phyloP scores from a whole-genome alignment of 371 early-diverging fungal species.

The Rhizopus stolonifer region DNA sequence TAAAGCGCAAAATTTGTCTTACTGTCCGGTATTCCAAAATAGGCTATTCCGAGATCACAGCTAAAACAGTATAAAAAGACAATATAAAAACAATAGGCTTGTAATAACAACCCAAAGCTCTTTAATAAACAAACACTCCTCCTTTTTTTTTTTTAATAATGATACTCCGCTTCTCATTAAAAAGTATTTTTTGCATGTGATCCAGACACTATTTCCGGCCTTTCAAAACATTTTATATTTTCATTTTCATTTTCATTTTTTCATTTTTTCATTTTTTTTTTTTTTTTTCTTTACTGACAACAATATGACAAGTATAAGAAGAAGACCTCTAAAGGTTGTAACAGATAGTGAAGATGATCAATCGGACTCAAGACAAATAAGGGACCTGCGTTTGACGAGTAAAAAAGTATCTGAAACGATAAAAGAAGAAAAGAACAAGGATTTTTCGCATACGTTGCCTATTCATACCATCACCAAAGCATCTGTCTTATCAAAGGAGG shows the following conservation, averaged over 20 bases:
- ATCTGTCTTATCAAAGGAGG: conserved; percentile 72
- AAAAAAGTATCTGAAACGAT: conserved; percentile 30
- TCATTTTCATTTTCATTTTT: not conserved
- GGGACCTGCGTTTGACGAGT: conserved; percentile 41
- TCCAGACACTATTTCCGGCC: not conserved
- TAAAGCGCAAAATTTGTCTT: too few species aligned
- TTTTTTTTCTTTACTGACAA: not conserved
- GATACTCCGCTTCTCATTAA: too few species aligned
- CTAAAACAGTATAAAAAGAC: too few species aligned
- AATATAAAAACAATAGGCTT: too few species aligned
- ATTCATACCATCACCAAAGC: conserved; percentile 62
- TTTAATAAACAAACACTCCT: too few species aligned
- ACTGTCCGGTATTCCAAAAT: too few species aligned
- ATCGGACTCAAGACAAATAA: conserved; percentile 34
- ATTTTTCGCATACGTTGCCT: conserved; percentile 59
- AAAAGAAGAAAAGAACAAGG: conserved; percentile 28
- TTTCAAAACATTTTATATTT: not conserved
- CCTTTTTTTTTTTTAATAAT: too few species aligned
- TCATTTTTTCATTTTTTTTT: not conserved
- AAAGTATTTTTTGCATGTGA: not conserved
- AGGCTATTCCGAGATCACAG: too few species aligned
- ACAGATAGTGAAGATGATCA: conserved; percentile 55
- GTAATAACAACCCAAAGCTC: too few species aligned
- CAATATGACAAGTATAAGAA: conserved; percentile 15
- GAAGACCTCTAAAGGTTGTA: conserved; percentile 40